phyloP scores from a whole-genome alignment of 306 rosid species.

The Citrullus mucosospermus region DNA sequence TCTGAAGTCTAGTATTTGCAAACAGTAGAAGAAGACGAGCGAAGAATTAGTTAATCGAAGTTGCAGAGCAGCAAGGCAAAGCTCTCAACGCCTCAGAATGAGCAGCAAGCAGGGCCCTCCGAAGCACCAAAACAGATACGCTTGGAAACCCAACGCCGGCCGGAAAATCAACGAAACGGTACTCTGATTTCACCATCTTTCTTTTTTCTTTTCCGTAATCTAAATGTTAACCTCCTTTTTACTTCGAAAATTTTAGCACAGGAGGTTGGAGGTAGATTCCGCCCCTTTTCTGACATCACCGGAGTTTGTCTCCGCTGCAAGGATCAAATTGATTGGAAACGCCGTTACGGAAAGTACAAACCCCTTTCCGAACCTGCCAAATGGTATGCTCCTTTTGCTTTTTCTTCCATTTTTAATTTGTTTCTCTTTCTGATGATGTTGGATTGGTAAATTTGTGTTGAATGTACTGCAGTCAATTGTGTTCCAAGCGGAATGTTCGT shows the following conservation, averaged over 20 bases:
- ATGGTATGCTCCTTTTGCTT: slow-evolving; percentile 25
- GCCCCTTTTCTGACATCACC: slow-evolving; percentile 62
- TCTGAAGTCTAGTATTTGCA: too few relatives aligned
- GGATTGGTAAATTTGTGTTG: not conserved
- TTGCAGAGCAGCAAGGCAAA: not conserved
- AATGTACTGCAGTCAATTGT: slow-evolving; percentile 50
- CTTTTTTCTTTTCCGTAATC: not conserved
- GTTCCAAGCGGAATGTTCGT: slow-evolving; percentile 75
- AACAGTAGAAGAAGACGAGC: too few relatives aligned
- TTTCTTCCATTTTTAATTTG: not conserved
- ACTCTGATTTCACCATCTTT: not conserved
- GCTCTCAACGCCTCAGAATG: slow-evolving; percentile 15
- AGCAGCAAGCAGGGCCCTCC: slow-evolving; percentile 41
- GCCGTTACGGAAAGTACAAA: slow-evolving; percentile 86
- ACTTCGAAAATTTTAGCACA: slow-evolving; percentile 3
- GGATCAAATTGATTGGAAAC: slow-evolving; percentile 88
- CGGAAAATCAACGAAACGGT: slow-evolving; percentile 79
- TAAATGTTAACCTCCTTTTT: not conserved
- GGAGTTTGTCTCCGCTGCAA: slow-evolving; percentile 86
- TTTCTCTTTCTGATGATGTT: not conserved
- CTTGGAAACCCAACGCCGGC: slow-evolving; percentile 88
- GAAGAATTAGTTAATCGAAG: too few relatives aligned
- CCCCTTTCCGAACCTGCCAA: slow-evolving; percentile 65
- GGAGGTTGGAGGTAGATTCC: slow-evolving; percentile 80
- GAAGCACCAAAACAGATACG: slow-evolving; percentile 63